phyloP scores from a whole-genome alignment of 306 rosid genomes.

The Glycine tomentella region DNA sequence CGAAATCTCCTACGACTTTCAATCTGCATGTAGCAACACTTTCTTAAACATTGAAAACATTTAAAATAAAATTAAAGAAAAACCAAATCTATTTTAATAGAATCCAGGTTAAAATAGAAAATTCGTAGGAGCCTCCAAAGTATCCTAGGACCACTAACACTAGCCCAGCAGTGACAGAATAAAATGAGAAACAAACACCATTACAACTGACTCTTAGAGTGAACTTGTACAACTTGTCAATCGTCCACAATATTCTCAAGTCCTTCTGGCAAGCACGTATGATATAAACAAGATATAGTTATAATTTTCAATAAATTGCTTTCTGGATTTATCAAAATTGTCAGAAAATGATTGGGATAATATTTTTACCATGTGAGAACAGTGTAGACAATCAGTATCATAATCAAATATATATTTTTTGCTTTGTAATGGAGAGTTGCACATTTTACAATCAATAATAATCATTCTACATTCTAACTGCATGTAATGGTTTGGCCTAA shows the following conservation, averaged over 20 bases:
- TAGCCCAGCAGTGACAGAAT: conserved; percentile 1
- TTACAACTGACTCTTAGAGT: not conserved
- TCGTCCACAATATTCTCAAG: conserved; percentile 17
- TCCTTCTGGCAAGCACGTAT: not conserved
- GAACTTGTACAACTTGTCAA: conserved; percentile 33
- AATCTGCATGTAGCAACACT: conserved; percentile 62
- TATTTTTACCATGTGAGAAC: not conserved
- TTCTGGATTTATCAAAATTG: conserved; percentile 22
- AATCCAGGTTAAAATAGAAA: conserved; percentile 6
- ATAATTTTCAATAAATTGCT: conserved; percentile 9
- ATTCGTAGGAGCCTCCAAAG: conserved; percentile 27
- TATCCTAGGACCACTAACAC: conserved; percentile 25
- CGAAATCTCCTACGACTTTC: conserved; percentile 89
- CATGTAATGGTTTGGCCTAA: not conserved
- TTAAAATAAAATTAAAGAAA: not conserved
- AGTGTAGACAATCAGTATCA: not conserved
- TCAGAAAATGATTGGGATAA: not conserved
- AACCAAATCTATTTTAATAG: not conserved
- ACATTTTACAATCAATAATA: not conserved
- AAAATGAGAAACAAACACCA: conserved; percentile 22
- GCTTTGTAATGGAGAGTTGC: conserved; percentile 16
- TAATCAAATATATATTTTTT: not conserved
- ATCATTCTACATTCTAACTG: not conserved
- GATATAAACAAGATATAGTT: not conserved
- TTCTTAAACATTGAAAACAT: conserved; percentile 21